Percentiles rank a stretch among this genome's conserved stretches.
Evolutionary conservation across 2,329 filamentous ascomycete species (phyloP).

Genomic region (Ceratocystis lukuohia): DNA sequence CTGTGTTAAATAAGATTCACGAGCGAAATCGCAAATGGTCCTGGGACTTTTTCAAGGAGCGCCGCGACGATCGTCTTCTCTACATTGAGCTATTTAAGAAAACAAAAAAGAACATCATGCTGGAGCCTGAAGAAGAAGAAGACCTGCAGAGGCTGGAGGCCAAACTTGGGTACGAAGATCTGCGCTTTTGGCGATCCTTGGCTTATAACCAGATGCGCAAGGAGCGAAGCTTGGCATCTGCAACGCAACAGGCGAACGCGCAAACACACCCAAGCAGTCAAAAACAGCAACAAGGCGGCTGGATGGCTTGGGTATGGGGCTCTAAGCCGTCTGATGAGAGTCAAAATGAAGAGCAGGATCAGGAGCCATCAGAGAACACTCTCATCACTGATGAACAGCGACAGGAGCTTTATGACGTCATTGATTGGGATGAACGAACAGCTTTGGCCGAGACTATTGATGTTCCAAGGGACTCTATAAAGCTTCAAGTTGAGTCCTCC

Average conservation of each 20-base stretch:
- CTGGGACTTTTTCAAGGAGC: slow-evolving; percentile 89
- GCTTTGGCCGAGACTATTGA: slow-evolving; percentile 79
- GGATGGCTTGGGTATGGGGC: slow-evolving; percentile 88
- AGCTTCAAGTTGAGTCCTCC: slow-evolving; percentile 81
- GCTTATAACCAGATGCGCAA: slow-evolving; percentile 90
- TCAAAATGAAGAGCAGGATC: slow-evolving; percentile 33
- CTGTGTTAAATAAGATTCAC: slow-evolving; percentile 85
- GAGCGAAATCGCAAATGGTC: slow-evolving; percentile 87
- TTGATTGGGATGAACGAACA: slow-evolving; percentile 96
- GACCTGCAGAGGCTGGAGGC: slow-evolving; percentile 66
- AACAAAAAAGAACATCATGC: slow-evolving; percentile 57
- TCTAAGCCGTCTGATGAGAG: slow-evolving; percentile 45
- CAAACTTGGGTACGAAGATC: slow-evolving; percentile 85
- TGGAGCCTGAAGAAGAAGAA: slow-evolving; percentile 55
- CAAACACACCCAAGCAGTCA: slow-evolving; percentile 57
- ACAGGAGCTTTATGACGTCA: slow-evolving; percentile 91
- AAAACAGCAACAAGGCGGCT: slow-evolving; percentile 61
- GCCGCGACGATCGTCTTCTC: slow-evolving; percentile 71
- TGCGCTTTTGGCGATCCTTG: slow-evolving; percentile 92
- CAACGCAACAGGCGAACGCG: slow-evolving; percentile 3
- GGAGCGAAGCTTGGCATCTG: slow-evolving; percentile 35
- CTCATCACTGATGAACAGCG: slow-evolving; percentile 91
- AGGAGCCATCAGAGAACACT: slow-evolving; percentile 42
- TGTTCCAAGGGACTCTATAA: slow-evolving; percentile 77
- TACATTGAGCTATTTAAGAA: slow-evolving; percentile 98